These are phyloP conservation scores for Inosperma sp. DNA, from an alignment of 768 basidiomycete species.

Conservation along the genomic window DNA sequence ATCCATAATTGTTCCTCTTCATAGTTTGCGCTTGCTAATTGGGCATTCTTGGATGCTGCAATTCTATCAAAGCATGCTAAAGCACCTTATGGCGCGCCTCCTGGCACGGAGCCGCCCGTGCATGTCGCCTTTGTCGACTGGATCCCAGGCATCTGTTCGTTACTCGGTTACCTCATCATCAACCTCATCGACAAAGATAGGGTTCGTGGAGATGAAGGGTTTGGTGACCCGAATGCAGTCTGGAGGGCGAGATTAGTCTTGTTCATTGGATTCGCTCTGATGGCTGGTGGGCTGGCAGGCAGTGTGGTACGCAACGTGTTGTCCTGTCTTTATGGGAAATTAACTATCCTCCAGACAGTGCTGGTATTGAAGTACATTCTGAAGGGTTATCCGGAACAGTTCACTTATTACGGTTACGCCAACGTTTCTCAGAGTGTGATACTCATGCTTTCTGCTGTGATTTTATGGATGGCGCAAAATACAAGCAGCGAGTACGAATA, in stretches of 20 bases:
- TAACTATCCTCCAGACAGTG: slow-evolving; percentile 54
- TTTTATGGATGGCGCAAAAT: slow-evolving; percentile 91
- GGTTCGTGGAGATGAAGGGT: slow-evolving; percentile 71
- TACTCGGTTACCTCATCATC: slow-evolving; percentile 88
- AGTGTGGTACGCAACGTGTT: slow-evolving; percentile 67
- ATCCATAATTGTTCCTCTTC: slow-evolving; percentile 4
- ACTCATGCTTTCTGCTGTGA: slow-evolving; percentile 78
- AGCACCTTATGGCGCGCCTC: slow-evolving; percentile 64
- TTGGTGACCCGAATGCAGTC: slow-evolving; percentile 78
- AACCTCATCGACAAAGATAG: slow-evolving; percentile 95
- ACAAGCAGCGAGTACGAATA: slow-evolving; percentile 89
- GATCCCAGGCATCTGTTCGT: slow-evolving; percentile 92
- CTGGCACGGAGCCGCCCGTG: slow-evolving; percentile 51
- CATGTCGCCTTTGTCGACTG: slow-evolving; percentile 94
- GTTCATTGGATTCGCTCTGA: slow-evolving; percentile 93
- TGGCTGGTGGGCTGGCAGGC: slow-evolving; percentile 98
- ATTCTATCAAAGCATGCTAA: slow-evolving; percentile 85
- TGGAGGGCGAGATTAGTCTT: slow-evolving; percentile 88
- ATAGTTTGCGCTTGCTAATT: slow-evolving; percentile 94
- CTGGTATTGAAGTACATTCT: slow-evolving; percentile 89
- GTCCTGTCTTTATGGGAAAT: neutral
- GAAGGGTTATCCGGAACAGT: slow-evolving; percentile 62
- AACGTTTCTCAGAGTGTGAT: slow-evolving; percentile 92
- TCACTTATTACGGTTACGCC: slow-evolving; percentile 88
- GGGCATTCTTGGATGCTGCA: slow-evolving; percentile 92